Evolutionary conservation across 345 rosid genomes (phyloP), one percentile per base, ranked within the genome.

Genomic region (Euphorbia peplus): DNA sequence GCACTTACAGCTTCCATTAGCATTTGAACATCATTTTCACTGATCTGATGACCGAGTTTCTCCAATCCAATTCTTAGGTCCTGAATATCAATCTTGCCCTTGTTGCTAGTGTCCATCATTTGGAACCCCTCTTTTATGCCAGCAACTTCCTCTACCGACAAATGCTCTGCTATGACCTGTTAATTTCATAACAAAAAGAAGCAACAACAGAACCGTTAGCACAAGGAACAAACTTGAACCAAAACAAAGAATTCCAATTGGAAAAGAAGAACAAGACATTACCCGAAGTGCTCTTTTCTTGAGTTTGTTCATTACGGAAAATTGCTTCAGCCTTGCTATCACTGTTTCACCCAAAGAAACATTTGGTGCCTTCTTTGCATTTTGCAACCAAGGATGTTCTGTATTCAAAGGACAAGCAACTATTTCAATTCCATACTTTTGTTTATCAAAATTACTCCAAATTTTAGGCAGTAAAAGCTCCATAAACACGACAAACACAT

Each of bases 281-380:
- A 76, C 80, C 80, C 76, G 63, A 52, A 76, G 70, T 71, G 80
- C 80, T 72, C 80, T 76, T 67, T 76, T 76, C 80, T 76, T 76
- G 60, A 76, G 80, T 64, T 76, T 76, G 80, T 76, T 76, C 80
- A 76, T 72, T 22, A 68, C 48, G 39, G 80, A 63, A 30, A 76
- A 76, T 57, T 76, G 80, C 56, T 62, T 72, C 67, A 76, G 80
- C 67, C 76, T 76, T 50, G 80, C 69, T 68, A 58, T 68, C 37
- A 76, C 80, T 14, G 80, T 68, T 56, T 76, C 80, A 50, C 80
- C 80, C 28, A 76, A 59, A 28, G 73, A 72, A 19, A 72, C 66
- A 59, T 76, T 72, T 47, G 80, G 80, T 41, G 80, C 76, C 51
- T 37, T 63, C 70, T 76, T 72, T 63, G 76, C 73, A 76, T 76